Evolutionary conservation across 2,329 filamentous ascomycete genomes (phyloP), one percentile per base, ranked within the genome.

Genomic region (Penicillium sp.): DNA sequence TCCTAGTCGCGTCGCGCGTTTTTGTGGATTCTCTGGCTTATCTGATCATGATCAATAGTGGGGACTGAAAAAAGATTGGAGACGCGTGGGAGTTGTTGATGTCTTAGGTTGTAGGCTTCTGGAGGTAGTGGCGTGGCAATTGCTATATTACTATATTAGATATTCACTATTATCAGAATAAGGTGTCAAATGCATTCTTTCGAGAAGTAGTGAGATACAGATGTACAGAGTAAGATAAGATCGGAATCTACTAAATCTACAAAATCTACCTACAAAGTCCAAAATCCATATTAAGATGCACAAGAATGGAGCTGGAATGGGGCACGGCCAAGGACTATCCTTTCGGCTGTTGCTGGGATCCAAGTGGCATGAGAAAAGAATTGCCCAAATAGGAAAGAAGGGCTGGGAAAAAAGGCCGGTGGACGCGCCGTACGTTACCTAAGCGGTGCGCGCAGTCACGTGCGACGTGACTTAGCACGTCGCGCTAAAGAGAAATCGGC

Each of bases 391-490:
- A 39, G 52, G 52, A 41, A 54, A 54, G 33, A 49, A 54, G 25
- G 43, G 43, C 25, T 41, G 13, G 31, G 21, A 21, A n/a, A 44
- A 42, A 21, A 29, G 19, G 15, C 15, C 23, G 0, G n/a, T 42
- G 33, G 59, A 64, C 61, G 65, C 61, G 61, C 60, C 60, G 45
- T 1, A 17, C 13, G 19, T 52, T 66, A 61, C 60, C 52, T 60
- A 53, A 62, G 49, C 55, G 23, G 41, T 41, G 63, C 70, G 67
- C 73, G 72, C 62, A 58, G 55, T 74, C 73, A 75, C 71, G 73
- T 75, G 73, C 60, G 61, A 64, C 71, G 73, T 70, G 73, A 73
- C 70, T 69, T 69, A 69, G 68, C 66, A 62, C 68, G 70, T 71
- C 73, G 70, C 73, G 73, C 73, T 74, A 74, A 60, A 53, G 66